Evolutionary conservation across 1,139 yeast species (phyloP).

Genomic region (Geotrichum bryndzae): DNA sequence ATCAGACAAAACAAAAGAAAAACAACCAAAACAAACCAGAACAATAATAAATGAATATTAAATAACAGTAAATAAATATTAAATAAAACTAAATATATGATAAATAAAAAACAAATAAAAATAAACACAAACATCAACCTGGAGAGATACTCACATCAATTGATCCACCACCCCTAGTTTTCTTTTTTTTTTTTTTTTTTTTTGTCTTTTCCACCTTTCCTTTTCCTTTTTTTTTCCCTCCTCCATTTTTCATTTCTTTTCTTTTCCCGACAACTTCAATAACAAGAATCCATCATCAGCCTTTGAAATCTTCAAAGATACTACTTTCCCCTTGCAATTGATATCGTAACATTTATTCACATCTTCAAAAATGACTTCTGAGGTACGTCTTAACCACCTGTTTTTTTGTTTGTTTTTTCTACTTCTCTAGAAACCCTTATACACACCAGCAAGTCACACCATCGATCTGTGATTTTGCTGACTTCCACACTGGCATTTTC

Average conservation of each 20-base stretch:
- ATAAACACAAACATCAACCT: neutral
- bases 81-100: neutral
- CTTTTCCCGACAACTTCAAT: neutral
- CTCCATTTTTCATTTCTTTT: neutral
- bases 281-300: neutral
- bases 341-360: neutral
- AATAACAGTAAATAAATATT: neutral
- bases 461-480: neutral
- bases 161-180: neutral
- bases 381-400: neutral
- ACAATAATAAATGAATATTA: neutral
- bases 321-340: neutral
- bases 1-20: neutral
- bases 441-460: neutral
- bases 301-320: neutral
- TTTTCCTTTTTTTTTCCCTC: neutral
- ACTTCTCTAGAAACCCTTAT: neutral
- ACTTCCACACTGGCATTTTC: neutral
- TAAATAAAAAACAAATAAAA: neutral
- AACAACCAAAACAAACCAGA: neutral
- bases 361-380: neutral
- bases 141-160: neutral
- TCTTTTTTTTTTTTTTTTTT: neutral
- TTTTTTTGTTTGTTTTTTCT: neutral
- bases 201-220: neutral